These are phyloP conservation scores for Fusarium chuoi DNA, from an alignment of 2,329 filamentous ascomycete genomes.

Conservation along the genomic window DNA sequence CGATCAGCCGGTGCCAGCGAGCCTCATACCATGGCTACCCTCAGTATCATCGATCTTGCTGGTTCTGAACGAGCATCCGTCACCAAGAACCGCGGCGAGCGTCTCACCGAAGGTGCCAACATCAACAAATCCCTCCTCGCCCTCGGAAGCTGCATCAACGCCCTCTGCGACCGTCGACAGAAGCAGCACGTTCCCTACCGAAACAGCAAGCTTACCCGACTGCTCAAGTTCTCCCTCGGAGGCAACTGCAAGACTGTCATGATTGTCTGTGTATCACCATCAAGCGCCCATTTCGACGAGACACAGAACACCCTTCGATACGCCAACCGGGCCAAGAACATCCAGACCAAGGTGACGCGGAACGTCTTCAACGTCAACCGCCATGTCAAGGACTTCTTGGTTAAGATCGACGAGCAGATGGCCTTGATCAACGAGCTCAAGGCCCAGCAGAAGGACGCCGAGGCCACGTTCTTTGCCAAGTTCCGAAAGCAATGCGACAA, in stretches of 20 bases:
- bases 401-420: conserved; percentile 99
- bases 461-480: conserved; percentile 83
- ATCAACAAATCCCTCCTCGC: conserved; percentile 99
- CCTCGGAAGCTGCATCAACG: conserved; percentile 97
- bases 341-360: conserved; percentile 98
- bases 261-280: conserved; percentile 98
- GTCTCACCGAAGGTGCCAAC: conserved; percentile 92
- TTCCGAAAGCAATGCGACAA: conserved; percentile 93
- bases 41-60: conserved; percentile 97
- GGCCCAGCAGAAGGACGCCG: conserved; percentile 89
- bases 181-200: conserved; percentile 95
- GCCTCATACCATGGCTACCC: conserved; percentile 96
- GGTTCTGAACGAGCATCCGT: conserved; percentile 96
- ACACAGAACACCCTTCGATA: conserved; percentile 98
- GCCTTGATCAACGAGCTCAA: conserved; percentile 96
- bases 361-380: conserved; percentile 99
- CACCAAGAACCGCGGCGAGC: conserved; percentile 94
- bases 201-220: conserved; percentile 94
- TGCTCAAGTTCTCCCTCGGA: conserved; percentile 96
- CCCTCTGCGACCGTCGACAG: conserved; percentile 91
- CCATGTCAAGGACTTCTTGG: conserved; percentile 98
- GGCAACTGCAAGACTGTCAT: conserved; percentile 99
- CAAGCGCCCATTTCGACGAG: conserved; percentile 96
- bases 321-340: conserved; percentile 98
- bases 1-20: conserved; percentile 92